Conservation (phyloP, 495 filamentous ascomycete genomes). For the Sporormia fimetaria region DNA sequence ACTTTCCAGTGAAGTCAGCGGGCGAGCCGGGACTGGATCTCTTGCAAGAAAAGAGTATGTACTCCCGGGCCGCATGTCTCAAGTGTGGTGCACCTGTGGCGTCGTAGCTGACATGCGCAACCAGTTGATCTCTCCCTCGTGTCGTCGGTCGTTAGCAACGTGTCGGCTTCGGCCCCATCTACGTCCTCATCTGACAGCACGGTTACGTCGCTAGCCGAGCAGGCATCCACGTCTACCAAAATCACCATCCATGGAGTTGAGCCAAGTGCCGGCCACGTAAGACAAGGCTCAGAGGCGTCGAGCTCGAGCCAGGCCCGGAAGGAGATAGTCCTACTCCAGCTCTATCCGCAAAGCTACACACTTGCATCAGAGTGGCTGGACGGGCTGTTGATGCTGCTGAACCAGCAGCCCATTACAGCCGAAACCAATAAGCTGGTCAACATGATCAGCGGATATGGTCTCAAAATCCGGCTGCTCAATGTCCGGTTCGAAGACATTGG, state of each 20-base stretch:
- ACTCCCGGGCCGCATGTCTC: background rate
- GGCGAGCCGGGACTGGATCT: conserved; percentile 61
- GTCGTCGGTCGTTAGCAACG: conserved; percentile 87
- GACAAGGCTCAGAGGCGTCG: conserved; percentile 26
- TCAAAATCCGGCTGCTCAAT: conserved; percentile 89
- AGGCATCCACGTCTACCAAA: conserved; percentile 50
- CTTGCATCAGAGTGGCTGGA: conserved; percentile 94
- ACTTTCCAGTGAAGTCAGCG: conserved; percentile 57
- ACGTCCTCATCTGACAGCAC: conserved; percentile 36
- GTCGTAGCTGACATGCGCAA: conserved; percentile 13
- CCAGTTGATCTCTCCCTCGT: conserved; percentile 76
- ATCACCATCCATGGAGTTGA: conserved; percentile 80
- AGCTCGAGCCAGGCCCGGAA: conserved; percentile 29
- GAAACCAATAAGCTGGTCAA: conserved; percentile 84
- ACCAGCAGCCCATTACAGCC: conserved; percentile 91
- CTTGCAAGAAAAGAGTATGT: conserved; percentile 62
- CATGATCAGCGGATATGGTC: conserved; percentile 74
- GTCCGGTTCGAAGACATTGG: conserved; percentile 66
- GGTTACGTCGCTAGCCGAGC: conserved; percentile 25
- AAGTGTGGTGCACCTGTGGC: conserved; percentile 1
- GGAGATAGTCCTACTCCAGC: conserved; percentile 58
- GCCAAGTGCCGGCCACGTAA: conserved; percentile 18
- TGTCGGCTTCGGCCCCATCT: conserved; percentile 53
- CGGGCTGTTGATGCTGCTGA: conserved; percentile 86
- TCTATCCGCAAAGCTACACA: conserved; percentile 72